Evolutionary conservation across 2,329 filamentous ascomycete species (phyloP).

Genomic region (Aspergillus caelatus): DNA sequence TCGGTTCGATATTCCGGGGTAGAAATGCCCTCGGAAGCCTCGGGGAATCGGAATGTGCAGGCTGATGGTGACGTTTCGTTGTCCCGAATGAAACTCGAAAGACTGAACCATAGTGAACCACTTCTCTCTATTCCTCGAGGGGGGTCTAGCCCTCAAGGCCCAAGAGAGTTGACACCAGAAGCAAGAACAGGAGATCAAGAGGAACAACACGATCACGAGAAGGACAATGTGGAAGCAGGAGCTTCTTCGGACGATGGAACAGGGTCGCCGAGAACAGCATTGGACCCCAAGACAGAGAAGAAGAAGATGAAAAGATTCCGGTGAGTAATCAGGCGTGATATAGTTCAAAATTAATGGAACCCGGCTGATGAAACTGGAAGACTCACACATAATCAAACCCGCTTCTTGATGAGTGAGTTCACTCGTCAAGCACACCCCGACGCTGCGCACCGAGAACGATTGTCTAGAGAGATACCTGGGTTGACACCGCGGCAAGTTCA

Average conservation of each 20-base stretch:
- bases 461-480: constrained; percentile 88
- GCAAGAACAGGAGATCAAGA: constrained; percentile 12
- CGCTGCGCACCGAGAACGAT: constrained; percentile 81
- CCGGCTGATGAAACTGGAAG: constrained; percentile 48
- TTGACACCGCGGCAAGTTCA: constrained; percentile 91
- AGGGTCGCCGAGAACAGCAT: constrained; percentile 28
- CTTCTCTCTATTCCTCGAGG: constrained; percentile 19
- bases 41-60: constrained; percentile 19
- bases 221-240: constrained; percentile 20
- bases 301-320: constrained; percentile 50
- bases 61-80: constrained; percentile 22
- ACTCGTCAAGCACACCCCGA: constrained; percentile 93
- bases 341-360: neutral
- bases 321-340: constrained; percentile 26
- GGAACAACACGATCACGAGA: constrained; percentile 22
- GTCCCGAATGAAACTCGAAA: constrained; percentile 31
- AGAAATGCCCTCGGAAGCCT: constrained; percentile 22
- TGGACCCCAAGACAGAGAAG: constrained; percentile 36
- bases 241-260: constrained; percentile 34
- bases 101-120: constrained; percentile 26
- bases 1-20: constrained; percentile 21
- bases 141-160: constrained; percentile 18
- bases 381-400: constrained; percentile 94
- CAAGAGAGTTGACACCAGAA: constrained; percentile 15
- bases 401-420: constrained; percentile 96